These are phyloP conservation scores for Conidiobolus incongruus DNA, from an alignment of 371 early-diverging fungal species.

Conservation along the genomic window DNA sequence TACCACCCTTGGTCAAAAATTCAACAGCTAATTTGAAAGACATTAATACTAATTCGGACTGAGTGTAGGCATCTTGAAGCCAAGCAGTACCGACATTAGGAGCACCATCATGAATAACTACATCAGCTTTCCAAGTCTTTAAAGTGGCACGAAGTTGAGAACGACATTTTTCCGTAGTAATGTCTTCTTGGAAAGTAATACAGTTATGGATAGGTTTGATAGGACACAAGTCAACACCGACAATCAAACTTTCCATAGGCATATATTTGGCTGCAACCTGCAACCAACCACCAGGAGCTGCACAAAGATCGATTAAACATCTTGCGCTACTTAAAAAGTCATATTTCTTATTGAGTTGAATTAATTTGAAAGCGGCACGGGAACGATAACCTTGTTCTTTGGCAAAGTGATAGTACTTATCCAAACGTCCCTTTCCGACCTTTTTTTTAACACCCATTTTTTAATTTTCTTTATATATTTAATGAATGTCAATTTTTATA, in stretches of 20 bases:
- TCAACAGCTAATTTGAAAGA: constrained; percentile 92
- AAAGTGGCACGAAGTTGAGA: constrained; percentile 62
- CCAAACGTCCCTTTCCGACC: constrained; percentile 84
- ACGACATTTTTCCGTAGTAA: constrained; percentile 89
- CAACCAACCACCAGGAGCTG: constrained; percentile 99
- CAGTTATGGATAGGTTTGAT: constrained; percentile 96
- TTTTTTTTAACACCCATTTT: constrained; percentile 32
- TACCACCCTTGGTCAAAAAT: constrained; percentile 83
- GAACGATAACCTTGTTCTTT: constrained; percentile 99
- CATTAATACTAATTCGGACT: constrained; percentile 90
- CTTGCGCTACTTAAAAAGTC: constrained; percentile 82
- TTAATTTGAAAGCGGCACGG: constrained; percentile 99
- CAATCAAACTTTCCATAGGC: constrained; percentile 77
- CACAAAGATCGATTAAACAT: constrained; percentile 96
- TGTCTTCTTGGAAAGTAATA: constrained; percentile 93
- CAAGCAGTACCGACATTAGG: constrained; percentile 98
- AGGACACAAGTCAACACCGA: constrained; percentile 93
- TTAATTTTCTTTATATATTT: no score
- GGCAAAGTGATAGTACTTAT: constrained; percentile 99
- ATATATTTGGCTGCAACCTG: constrained; percentile 95
- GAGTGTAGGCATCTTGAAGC: constrained; percentile 96
- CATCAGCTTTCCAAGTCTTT: constrained; percentile 97
- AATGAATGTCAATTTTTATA: no score
- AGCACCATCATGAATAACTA: constrained; percentile 99
- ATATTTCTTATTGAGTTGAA: constrained; percentile 98